Evolutionary conservation across 148 eudicot species (phyloP), one percentile per base, ranked within the genome.

Genomic region (Heliamphora exappendiculata): DNA sequence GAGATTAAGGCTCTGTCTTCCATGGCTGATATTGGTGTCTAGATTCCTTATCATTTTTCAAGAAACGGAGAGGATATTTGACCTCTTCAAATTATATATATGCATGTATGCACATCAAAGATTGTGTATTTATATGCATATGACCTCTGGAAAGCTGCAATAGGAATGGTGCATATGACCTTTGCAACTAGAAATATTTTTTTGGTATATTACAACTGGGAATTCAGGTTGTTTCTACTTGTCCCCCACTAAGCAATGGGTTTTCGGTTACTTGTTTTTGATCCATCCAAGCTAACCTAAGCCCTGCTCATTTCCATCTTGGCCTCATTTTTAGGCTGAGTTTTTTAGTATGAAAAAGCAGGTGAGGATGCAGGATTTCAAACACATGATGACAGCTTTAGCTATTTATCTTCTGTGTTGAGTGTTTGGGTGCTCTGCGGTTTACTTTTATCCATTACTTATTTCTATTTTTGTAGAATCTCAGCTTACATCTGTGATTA

Each of bases 391-490:
- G 24, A 8, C 17, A 3, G 31, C 28, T 45, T 47, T 10, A 20
- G 11, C 39, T 33, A 51, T 71, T 71, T 70, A 20, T 47, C 34
- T 51, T 31, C 77, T 53, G 63, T 12, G 57, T 67, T 70, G 44
- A 68, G 37, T 26, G 17, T n/a, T 67, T 67, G 31, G 29, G 29
- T n/a, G 7, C 0, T 67, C 31, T 66, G 16, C 41, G 29, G 7
- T 1, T 12, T 22, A 8, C 22, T 72, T 29, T 34, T 16, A 3
- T 72, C n/a, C 11, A 0, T 10, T n/a, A n/a, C n/a, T n/a, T n/a
- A n/a, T n/a, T n/a, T n/a, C n/a, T n/a, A n/a, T 53, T 53, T 19
- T 53, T 31, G 19, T 8, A 4, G 26, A 49, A 59, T 51, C 10
- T 67, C 44, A 13, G 17, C 16, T 26, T 12, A 17, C 12, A 29